phyloP scores from a whole-genome alignment of 345 rosid species.

The Eucalyptus regnans region DNA sequence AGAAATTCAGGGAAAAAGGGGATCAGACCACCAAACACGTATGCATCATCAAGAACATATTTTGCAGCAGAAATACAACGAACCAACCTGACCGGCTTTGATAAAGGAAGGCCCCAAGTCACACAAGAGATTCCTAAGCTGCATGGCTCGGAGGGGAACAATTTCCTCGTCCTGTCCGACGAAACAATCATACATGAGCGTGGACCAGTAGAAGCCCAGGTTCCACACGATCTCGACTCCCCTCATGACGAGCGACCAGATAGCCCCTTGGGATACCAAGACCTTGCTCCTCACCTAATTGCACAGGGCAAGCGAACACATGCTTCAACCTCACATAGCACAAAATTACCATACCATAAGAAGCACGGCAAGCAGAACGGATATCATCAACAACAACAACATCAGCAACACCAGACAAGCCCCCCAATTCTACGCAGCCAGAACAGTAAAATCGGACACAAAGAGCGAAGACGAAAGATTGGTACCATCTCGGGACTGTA shows the following conservation, averaged over 20 bases:
- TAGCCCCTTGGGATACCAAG: conserved; percentile 66
- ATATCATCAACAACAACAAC: neutral
- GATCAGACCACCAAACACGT: neutral
- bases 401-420: neutral
- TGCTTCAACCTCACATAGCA: neutral
- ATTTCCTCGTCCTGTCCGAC: conserved; percentile 92
- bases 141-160: conserved; percentile 83
- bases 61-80: neutral
- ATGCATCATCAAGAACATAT: neutral
- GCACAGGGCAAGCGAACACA: neutral
- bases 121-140: conserved; percentile 88
- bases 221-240: conserved; percentile 94
- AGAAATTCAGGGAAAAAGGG: neutral
- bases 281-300: conserved; percentile 79
- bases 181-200: conserved; percentile 66
- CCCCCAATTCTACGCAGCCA: neutral
- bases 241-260: conserved; percentile 46
- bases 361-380: neutral
- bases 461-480: neutral
- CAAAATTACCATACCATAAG: neutral
- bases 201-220: conserved; percentile 85
- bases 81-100: conserved; percentile 98
- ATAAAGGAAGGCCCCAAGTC: conserved; percentile 95
- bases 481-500: conserved; percentile 89
- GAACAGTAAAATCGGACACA: neutral